Base-by-base conservation (phyloP, 2,329 filamentous ascomycete genomes). In the Fusarium mexicanum region DNA sequence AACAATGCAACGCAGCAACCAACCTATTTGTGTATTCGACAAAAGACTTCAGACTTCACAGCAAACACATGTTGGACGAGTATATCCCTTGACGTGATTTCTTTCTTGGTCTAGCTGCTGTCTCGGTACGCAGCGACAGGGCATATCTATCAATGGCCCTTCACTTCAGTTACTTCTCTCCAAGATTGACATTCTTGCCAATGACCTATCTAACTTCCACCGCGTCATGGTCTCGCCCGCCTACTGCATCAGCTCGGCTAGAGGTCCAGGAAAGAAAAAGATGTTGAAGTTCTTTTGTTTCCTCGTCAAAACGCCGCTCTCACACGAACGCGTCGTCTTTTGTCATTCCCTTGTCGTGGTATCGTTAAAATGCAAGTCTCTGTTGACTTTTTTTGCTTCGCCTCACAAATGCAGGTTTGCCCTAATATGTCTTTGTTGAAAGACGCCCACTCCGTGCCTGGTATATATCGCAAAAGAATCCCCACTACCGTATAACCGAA, bases 241-340 rank as follows among this genome's bases (percentile, higher is more conserved):
- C 75, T 79, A 79, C 79, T 82, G 81, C 81, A 82, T 75, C 69
- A 81, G 81, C 78, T 84, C 78, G 81, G 82, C 82, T 81, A 81
- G 82, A 82, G 80, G 83, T 83, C 80, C 75, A 81, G 82, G 82
- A 82, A 82, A 80, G 77, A 80, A 85, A 70, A 85, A 85, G 83
- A 85, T 85, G 84, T 85, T 85, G 84, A 85, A 85, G 72, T 84
- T 84, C 83, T 85, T 85, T 83, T 82, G 79, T 81, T 83, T 84
- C 80, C 83, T 82, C 81, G 73, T 80, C 80, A 81, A 84, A 84
- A 84, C 82, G 82, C 83, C 83, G 74, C 72, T 76, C 76, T 79
- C 77, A 81, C 75, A 76, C 77, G 74, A 70, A 77, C 71, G 77
- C 72, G 64, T 78, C 77, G 72, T 77, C 77, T 77, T 79, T 76